Base-by-base conservation (phyloP, 75 land plant genomes). In the Selaginella tamariscina region DNA sequence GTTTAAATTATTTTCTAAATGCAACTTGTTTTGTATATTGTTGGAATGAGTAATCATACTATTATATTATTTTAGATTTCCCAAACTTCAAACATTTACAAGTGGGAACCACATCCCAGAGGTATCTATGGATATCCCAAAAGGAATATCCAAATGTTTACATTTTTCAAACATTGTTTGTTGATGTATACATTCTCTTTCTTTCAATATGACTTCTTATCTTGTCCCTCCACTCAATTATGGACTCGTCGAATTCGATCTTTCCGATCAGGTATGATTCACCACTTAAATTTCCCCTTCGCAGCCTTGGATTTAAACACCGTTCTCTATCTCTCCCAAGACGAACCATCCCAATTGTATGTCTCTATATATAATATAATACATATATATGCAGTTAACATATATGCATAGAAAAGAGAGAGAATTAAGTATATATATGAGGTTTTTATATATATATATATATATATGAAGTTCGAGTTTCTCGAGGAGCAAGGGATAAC, bases 141-240 rank as follows among this genome's bases (percentile, higher is more conserved):
- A n/a, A n/a, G n/a, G n/a, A n/a, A n/a, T n/a, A n/a, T n/a, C n/a
- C n/a, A n/a, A n/a, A n/a, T n/a, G n/a, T n/a, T n/a, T n/a, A n/a
- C n/a, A n/a, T n/a, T n/a, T n/a, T n/a, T n/a, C n/a, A n/a, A n/a
- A n/a, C n/a, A n/a, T n/a, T n/a, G n/a, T n/a, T n/a, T n/a, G n/a
- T n/a, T n/a, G n/a, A n/a, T n/a, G n/a, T n/a, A n/a, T n/a, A n/a
- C n/a, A n/a, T n/a, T n/a, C n/a, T n/a, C n/a, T n/a, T n/a, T n/a
- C n/a, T n/a, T n/a, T n/a, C n/a, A n/a, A 59, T 8, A 59, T 59
- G 22, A 72, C 56, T 62, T 65, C 69, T 27, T 74, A 74, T 59
- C 63, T 74, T 68, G 76, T 74, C 31, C 76, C 76, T 8, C 76
- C 76, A 18, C 68, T 69, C 73, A 74, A 74, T 26, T 74, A 74